Evolutionary conservation across 1,139 yeast species (phyloP), one percentile per base, ranked within the genome.

Genomic region (Tardiomyces digboiensis): DNA sequence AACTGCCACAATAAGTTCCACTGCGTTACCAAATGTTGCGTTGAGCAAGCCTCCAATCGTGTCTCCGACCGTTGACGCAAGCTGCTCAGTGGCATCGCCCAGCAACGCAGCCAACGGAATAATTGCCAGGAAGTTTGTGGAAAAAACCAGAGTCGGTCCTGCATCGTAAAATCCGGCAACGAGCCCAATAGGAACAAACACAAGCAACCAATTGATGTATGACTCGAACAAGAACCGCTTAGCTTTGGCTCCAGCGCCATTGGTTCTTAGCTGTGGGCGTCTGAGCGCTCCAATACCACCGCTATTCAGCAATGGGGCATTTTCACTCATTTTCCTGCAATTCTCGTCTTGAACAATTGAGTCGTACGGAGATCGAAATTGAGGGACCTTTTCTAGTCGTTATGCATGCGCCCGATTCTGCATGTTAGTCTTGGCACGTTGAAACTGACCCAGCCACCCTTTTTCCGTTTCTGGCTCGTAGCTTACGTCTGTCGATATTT

Each of bases 1-100:
- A 26, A 91, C 71, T 1, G 96, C 87, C 41, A 91, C 97, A 63
- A 91, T 91, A 52, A 93, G 78, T 66, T 91, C 98, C 22, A 68
- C 86, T 7, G 95, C 97, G 64, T 91, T 91, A 48, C 98, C 98
- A 61, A 91, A 85, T 8, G 97, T 89, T 2, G 97, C 97, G 66
- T 91, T 91, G 57, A 91, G 71, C 52, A 91, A 72, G 0, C 97
- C 97, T 18, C 97, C 97, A 22, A 89, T 55, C 7, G 97, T 88
- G 57, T 86, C 59, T 38, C 97, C 97, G 20, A 87, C 88, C 52
- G 83, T 80, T 48, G 78, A 86, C 37, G 96, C 79, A 49, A 91
- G 72, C 59, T 88, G 95, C 62, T 91, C 98, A 2, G 99, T 91
- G 16, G 97, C 94, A 66, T 72, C 88, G 0, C 95, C 91, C 48